Conservation (phyloP, 1,284 basidiomycete genomes). For the Testicularia cyperi region DNA sequence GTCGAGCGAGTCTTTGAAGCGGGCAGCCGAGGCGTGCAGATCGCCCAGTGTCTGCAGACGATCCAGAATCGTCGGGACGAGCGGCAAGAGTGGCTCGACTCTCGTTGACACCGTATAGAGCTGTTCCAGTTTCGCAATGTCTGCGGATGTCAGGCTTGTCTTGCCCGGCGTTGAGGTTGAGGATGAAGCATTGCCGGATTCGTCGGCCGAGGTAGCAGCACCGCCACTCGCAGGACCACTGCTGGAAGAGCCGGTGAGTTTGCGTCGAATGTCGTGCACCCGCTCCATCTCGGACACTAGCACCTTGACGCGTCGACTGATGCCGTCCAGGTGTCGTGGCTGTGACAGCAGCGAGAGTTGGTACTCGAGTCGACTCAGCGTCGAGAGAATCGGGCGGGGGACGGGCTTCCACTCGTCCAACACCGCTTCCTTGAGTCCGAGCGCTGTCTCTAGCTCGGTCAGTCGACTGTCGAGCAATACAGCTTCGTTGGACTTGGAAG, state of each 20-base stretch:
- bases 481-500: conserved; percentile 2
- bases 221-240: no score
- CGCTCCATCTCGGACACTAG: conserved; percentile 90
- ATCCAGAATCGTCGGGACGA: conserved; percentile 85
- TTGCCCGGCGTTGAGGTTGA: conserved; percentile 6
- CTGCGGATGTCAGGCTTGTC: conserved; percentile 23
- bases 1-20: conserved; percentile 68
- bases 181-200: conserved; percentile 58
- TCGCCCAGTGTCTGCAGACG: conserved; percentile 79
- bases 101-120: conserved; percentile 76
- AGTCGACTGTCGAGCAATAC: conserved; percentile 27
- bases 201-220: no score
- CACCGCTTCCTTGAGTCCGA: conserved; percentile 32
- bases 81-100: conserved; percentile 80
- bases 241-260: no score
- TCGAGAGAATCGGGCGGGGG: conserved; percentile 76
- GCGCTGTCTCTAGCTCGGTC: conserved; percentile 26
- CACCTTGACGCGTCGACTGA: conserved; percentile 87
- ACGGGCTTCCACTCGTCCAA: conserved; percentile 60
- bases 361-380: conserved; percentile 77
- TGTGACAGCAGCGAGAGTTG: conserved; percentile 86
- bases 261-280: conserved; percentile 66
- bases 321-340: conserved; percentile 93
- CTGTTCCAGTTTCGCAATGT: conserved; percentile 30
- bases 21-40: conserved; percentile 77